These are phyloP conservation scores for Thalia dealbata DNA, from an alignment of 176 grass and related monocot species.

Conservation along the genomic window DNA sequence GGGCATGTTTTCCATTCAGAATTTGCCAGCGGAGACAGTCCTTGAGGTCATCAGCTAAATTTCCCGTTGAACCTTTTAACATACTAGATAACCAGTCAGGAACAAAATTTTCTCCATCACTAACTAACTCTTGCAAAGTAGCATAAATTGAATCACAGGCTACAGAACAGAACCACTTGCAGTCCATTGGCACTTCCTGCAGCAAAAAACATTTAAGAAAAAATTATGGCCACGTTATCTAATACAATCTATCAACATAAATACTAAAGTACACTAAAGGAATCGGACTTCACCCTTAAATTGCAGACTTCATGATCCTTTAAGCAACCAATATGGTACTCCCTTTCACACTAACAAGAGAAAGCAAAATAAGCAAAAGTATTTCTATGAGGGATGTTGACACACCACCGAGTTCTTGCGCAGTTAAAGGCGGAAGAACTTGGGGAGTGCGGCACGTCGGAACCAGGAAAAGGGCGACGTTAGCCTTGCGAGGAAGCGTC, in stretches of 20 bases:
- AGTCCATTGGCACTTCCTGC: constrained; percentile 7
- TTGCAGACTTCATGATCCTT: constrained; percentile 9
- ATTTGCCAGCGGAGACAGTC: constrained; percentile 5
- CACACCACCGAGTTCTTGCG: too few species aligned
- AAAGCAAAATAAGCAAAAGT: neutral
- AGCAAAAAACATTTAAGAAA: neutral
- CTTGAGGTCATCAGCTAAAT: neutral
- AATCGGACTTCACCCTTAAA: constrained; percentile 4
- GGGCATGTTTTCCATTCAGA: constrained; percentile 1
- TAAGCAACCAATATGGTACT: constrained; percentile 14
- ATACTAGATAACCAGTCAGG: neutral
- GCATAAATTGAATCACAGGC: neutral
- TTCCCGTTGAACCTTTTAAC: neutral
- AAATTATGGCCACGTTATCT: too few species aligned
- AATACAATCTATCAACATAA: neutral
- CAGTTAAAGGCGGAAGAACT: too few species aligned
- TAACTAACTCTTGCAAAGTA: constrained; percentile 4
- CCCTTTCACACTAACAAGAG: constrained; percentile 2
- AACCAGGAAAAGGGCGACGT: too few species aligned
- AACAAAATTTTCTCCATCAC: neutral
- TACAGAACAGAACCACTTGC: constrained; percentile 7
- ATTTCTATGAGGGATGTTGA: neutral
- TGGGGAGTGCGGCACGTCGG: too few species aligned
- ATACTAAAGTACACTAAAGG: neutral
- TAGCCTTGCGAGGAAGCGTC: too few species aligned